These are phyloP conservation scores for Lactarius indigo DNA, from an alignment of 768 basidiomycete species.

Conservation along the genomic window DNA sequence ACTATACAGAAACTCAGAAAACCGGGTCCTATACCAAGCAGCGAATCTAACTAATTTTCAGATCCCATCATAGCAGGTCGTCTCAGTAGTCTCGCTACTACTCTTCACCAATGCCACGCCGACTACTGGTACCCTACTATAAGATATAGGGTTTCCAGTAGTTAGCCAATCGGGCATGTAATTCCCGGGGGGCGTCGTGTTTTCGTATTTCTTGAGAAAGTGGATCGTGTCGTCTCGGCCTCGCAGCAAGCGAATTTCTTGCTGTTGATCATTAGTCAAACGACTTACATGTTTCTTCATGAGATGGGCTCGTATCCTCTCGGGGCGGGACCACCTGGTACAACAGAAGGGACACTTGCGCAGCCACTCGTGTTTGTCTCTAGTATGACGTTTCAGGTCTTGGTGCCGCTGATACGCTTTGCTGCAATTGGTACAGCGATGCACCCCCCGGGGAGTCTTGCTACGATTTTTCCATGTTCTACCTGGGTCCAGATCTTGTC, in stretches of 20 bases:
- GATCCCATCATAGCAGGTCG: neutral
- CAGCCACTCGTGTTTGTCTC: neutral
- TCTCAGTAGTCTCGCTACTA: neutral
- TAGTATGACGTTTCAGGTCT: neutral
- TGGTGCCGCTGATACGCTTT: neutral
- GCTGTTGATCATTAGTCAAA: neutral
- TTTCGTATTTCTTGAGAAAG: neutral
- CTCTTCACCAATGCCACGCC: neutral
- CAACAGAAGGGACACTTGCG: constrained; percentile 2
- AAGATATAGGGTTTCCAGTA: neutral
- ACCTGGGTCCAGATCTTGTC: neutral
- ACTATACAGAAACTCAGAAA: neutral
- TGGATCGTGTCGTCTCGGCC: neutral
- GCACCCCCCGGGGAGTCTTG: neutral
- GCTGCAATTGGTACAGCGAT: neutral
- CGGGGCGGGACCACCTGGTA: constrained; percentile 2
- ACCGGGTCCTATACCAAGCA: neutral
- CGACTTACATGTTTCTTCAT: neutral
- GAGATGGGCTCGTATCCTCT: constrained; percentile 1
- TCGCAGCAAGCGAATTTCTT: neutral
- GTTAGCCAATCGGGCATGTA: neutral
- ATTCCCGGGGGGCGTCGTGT: neutral
- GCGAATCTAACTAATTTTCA: neutral
- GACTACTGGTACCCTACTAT: neutral
- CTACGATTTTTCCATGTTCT: neutral